These are phyloP conservation scores for Aciculoconidium aculeatum DNA, from an alignment of 805 yeast species.

Conservation along the genomic window DNA sequence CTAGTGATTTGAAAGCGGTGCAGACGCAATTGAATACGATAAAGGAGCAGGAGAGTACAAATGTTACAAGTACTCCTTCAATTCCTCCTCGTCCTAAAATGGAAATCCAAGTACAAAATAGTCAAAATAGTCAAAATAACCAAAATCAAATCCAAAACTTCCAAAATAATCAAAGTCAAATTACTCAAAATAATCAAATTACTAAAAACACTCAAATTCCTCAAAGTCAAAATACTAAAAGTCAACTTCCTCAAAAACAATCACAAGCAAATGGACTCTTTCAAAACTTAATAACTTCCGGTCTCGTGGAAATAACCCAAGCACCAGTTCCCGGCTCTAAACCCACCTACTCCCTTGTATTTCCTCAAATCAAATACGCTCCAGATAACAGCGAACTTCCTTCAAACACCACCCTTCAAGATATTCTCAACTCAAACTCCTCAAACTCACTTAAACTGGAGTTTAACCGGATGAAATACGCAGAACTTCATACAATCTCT, in stretches of 20 bases:
- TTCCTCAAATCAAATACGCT: conserved; percentile 27
- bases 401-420: conserved; percentile 17
- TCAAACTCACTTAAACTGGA: conserved; percentile 19
- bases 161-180: not conserved
- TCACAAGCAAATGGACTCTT: conserved; percentile 25
- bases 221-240: not conserved
- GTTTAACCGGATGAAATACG: conserved; percentile 28
- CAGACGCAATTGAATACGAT: conserved; percentile 33
- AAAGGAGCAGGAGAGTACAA: conserved; percentile 24
- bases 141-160: not conserved
- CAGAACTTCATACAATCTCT: conserved; percentile 24
- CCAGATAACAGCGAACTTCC: conserved; percentile 13
- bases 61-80: conserved; percentile 12
- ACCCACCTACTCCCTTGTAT: conserved; percentile 26
- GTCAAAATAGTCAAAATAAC: not conserved
- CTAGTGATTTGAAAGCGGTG: conserved; percentile 31
- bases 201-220: not conserved
- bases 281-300: conserved; percentile 27
- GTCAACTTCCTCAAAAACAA: not conserved
- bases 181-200: not conserved
- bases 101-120: conserved; percentile 1
- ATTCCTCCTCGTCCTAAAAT: conserved; percentile 4
- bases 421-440: conserved; percentile 16
- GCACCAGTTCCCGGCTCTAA: conserved; percentile 34
- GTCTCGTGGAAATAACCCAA: conserved; percentile 36